Conservation (phyloP, 2,329 filamentous ascomycete genomes). For the Pseudogymnoascus sp. region DNA sequence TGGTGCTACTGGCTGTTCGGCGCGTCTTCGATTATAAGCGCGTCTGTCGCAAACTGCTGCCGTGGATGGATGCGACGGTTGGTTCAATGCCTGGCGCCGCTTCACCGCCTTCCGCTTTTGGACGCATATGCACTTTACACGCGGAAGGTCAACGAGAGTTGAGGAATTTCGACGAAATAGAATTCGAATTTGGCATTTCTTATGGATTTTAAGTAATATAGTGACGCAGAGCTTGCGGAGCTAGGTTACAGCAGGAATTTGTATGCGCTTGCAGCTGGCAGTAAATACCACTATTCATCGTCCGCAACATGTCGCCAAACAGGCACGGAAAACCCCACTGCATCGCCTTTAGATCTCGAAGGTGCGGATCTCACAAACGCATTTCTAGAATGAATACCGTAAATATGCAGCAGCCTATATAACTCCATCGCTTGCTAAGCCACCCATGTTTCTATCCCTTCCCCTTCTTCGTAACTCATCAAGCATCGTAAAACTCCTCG, state of each 20-base stretch:
- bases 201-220: neutral
- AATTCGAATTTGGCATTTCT: neutral
- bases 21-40: constrained; percentile 7
- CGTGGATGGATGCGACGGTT: neutral
- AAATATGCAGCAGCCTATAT: constrained; percentile 4
- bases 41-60: constrained; percentile 5
- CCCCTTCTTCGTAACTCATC: neutral
- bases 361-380: neutral
- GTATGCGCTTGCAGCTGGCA: neutral
- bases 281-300: neutral
- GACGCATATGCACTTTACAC: neutral
- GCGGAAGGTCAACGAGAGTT: neutral
- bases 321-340: neutral
- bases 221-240: neutral
- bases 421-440: constrained; percentile 5
- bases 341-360: neutral
- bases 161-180: neutral
- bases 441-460: neutral
- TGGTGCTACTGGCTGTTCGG: neutral
- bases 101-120: neutral
- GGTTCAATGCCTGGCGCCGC: neutral
- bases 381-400: constrained; percentile 1
- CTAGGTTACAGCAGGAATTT: neutral
- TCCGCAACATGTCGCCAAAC: neutral
- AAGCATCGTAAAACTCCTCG: constrained; percentile 1